Base-by-base conservation (phyloP, 2,329 filamentous ascomycete genomes). In the Ceratocystis albifundus region DNA sequence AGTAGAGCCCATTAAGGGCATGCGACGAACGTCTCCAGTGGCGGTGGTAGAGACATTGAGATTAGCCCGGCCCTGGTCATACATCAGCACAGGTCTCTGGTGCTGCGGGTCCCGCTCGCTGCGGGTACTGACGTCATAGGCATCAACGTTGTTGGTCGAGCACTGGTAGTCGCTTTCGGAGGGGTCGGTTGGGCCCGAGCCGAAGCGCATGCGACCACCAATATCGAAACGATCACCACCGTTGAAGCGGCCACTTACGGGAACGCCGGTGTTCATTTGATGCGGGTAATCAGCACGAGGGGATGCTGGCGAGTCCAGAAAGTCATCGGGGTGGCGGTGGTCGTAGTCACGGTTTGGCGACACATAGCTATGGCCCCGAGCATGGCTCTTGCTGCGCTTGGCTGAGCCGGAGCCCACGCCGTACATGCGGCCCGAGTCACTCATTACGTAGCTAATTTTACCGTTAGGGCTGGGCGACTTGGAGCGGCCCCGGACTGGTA, bases 341-440 rank as follows among this genome's bases (percentile, higher is more conserved):
- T 64, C 50, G n/a, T 44, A 65, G 36, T 65, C 63, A 6, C 63
- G 63, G 15, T 36, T 65, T 5, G 63, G 41, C 15, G 63, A 65
- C 15, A 15, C 63, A n/a, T 65, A 65, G 20, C 32, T 63, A 25
- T 28, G 44, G 44, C 61, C 61, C 3, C 61, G 61, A 17, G 10
- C 61, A 30, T 48, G 41, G 61, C 61, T 63, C 44, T 45, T 63
- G 61, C 61, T 63, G 2, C 61, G 22, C 15, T 30, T 48, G 22
- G 41, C 15, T 4, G 41, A 20, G 32, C 15, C 28, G 4, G 36
- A n/a, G 6, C 30, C 36, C 7, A 32, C 12, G 62, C 45, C 30
- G 22, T 65, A 65, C n/a, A 45, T 7, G 20, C 53, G 48, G 48
- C 41, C 22, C 1, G 36, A 10, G 28, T 65, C 63, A 8, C 53